phyloP scores from a whole-genome alignment of 1,139 yeast species.

The Groenewaldozyma auringiensis region DNA sequence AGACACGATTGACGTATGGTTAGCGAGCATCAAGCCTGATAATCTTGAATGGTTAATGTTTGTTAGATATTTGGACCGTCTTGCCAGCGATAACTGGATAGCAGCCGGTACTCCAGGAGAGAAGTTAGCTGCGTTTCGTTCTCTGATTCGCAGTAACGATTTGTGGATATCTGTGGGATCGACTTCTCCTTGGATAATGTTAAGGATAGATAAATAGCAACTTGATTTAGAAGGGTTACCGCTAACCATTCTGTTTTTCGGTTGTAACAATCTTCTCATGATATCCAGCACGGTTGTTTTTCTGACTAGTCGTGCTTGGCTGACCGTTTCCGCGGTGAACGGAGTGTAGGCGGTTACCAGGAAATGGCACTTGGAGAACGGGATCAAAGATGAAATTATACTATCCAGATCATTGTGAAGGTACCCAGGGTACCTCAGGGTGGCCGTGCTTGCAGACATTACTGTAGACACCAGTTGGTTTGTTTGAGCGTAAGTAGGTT shows the following conservation, averaged over 20 bases:
- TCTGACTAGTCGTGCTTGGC: conserved; percentile 52
- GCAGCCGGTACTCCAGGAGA: conserved; percentile 85
- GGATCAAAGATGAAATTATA: conserved; percentile 72
- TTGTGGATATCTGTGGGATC: conserved; percentile 74
- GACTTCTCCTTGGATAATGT: conserved; percentile 65
- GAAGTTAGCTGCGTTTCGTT: conserved; percentile 55
- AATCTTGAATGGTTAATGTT: conserved; percentile 22
- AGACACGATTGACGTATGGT: conserved; percentile 63
- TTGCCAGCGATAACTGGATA: conserved; percentile 70
- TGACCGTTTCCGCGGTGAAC: conserved; percentile 57
- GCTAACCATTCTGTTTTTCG: conserved; percentile 64
- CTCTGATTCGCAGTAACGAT: conserved; percentile 70
- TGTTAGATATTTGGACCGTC: conserved; percentile 54
- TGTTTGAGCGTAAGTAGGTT: conserved; percentile 58
- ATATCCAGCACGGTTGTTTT: conserved; percentile 80
- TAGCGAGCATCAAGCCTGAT: conserved; percentile 70
- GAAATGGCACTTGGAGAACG: conserved; percentile 86
- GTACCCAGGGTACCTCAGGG: conserved; percentile 85
- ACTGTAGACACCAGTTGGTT: conserved; percentile 83
- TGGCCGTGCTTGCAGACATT: conserved; percentile 76
- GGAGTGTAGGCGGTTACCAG: conserved; percentile 85
- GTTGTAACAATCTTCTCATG: conserved; percentile 71
- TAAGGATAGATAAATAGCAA: conserved; percentile 62
- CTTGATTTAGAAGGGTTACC: conserved; percentile 33
- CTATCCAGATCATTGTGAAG: conserved; percentile 83